Evolutionary conservation across 805 yeast species (phyloP), one percentile per base, ranked within the genome.

Genomic region (Kuraishia hungarica): DNA sequence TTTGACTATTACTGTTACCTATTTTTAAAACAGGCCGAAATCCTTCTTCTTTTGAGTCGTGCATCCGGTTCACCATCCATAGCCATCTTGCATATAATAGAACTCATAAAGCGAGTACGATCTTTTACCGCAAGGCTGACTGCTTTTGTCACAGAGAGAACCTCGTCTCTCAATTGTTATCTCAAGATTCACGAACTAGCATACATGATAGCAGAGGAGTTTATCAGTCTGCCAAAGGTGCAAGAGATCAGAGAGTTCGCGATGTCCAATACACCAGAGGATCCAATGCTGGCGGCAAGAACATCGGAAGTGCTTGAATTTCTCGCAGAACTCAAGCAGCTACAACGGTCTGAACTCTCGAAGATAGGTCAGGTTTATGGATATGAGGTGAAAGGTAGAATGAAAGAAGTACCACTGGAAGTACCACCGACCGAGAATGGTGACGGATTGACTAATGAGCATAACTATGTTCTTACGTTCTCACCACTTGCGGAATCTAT

Each of bases 241-340:
- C 15, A 48, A 17, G 17, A 39, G 50, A 15, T 46, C 39, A 17
- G 23, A 24, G 39, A 48, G 50, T 7, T 46, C 46, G 23, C 39
- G 1, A 8, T 50, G 23, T 29, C 43, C 43, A 52, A 22, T 24
- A 52, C 23, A 17, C 19, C 22, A 6, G 54, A 35, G 17, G 50
- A 20, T 22, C 24, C 29, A 15, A 28, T 20, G 19, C 39, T 26
- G 8, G 35, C 19, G 24, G 54, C 48, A 11, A 35, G 48, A 13
- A 21, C 55, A 3, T n/a, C 55, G 7, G 68, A 65, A 52, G 53
- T 68, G 19, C 58, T 58, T 46, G 77, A 80, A 58, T 71, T 67
- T 50, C 65, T 76, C 49, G 87, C 82, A 1, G 83, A 82, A 50
- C 60, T 84, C 20, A 68, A 72, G 43, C 62, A 82, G 10, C 57